These are phyloP conservation scores for Aspergillus sp. DNA, from an alignment of 2,329 filamentous ascomycete genomes.

Conservation along the genomic window DNA sequence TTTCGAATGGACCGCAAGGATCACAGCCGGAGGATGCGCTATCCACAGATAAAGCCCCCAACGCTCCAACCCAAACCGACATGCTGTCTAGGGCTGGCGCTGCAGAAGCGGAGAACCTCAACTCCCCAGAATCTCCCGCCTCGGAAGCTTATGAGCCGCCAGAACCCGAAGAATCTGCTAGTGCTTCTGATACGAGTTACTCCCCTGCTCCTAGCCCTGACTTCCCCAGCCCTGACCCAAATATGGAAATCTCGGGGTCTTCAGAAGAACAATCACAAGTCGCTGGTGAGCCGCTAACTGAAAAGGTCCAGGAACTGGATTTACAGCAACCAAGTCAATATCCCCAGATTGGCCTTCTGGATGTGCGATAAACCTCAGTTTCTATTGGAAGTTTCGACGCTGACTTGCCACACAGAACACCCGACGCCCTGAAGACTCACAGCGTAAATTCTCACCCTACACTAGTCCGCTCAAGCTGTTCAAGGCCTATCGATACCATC, in stretches of 20 bases:
- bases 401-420: constrained; percentile 31
- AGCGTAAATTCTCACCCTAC: constrained; percentile 62
- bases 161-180: constrained; percentile 33
- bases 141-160: constrained; percentile 61
- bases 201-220: constrained; percentile 47
- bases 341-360: constrained; percentile 29
- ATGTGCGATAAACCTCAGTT: constrained; percentile 31
- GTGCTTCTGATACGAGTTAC: constrained; percentile 28
- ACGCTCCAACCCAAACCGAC: constrained; percentile 7
- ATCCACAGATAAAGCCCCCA: constrained; percentile 2
- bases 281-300: constrained; percentile 33
- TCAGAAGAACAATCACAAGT: constrained; percentile 19
- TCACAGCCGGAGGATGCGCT: not conserved
- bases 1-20: not conserved
- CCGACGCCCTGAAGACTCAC: constrained; percentile 16
- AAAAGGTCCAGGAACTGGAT: constrained; percentile 28
- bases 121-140: constrained; percentile 30
- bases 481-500: constrained; percentile 87
- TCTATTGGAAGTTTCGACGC: constrained; percentile 19
- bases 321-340: constrained; percentile 20
- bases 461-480: constrained; percentile 80
- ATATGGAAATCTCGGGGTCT: constrained; percentile 21
- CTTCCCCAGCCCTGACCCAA: constrained; percentile 33
- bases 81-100: not conserved
- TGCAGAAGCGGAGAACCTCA: constrained; percentile 14